Conservation (phyloP, 805 yeast genomes). For the Candida maris region DNA sequence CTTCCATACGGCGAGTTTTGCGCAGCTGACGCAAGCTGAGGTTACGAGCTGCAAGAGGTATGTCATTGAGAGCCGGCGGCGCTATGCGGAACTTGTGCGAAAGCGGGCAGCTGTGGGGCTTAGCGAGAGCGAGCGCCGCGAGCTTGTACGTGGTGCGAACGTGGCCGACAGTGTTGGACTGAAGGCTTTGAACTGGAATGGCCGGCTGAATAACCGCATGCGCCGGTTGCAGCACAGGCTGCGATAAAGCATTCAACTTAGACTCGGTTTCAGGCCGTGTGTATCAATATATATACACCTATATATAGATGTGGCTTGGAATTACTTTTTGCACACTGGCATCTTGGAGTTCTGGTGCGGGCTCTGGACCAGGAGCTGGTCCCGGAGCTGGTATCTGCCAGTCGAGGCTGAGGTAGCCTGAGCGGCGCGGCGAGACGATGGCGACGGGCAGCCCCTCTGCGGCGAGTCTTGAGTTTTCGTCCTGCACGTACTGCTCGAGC, state of each 20-base stretch:
- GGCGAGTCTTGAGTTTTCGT: conserved; percentile 27
- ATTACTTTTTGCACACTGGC: too few relatives aligned
- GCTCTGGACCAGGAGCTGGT: too few relatives aligned
- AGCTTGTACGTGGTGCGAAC: conserved; percentile 22
- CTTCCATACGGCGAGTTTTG: conserved; percentile 46
- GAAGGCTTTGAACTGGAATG: conserved; percentile 33
- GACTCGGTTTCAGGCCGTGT: too few relatives aligned
- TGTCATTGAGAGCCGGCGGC: conserved; percentile 61
- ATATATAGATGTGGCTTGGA: too few relatives aligned
- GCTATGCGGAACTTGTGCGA: conserved; percentile 32
- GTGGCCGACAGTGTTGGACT: conserved; percentile 21
- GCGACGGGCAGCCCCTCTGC: conserved; percentile 27
- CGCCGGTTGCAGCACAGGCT: conserved; percentile 27
- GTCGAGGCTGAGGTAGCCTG: conserved; percentile 58
- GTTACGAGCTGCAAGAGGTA: conserved; percentile 72
- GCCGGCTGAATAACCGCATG: conserved; percentile 30
- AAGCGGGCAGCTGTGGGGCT: conserved; percentile 28
- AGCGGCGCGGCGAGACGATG: conserved; percentile 47
- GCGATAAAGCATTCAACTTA: too few relatives aligned
- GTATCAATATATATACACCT: too few relatives aligned
- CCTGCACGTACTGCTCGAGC: conserved; percentile 41
- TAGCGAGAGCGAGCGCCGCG: conserved; percentile 29
- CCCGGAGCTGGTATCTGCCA: conserved; percentile 47
- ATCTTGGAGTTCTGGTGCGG: too few relatives aligned
- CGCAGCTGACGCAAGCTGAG: conserved; percentile 76